Conservation (phyloP, 805 yeast species). For the Metschnikowia dekortorum region DNA sequence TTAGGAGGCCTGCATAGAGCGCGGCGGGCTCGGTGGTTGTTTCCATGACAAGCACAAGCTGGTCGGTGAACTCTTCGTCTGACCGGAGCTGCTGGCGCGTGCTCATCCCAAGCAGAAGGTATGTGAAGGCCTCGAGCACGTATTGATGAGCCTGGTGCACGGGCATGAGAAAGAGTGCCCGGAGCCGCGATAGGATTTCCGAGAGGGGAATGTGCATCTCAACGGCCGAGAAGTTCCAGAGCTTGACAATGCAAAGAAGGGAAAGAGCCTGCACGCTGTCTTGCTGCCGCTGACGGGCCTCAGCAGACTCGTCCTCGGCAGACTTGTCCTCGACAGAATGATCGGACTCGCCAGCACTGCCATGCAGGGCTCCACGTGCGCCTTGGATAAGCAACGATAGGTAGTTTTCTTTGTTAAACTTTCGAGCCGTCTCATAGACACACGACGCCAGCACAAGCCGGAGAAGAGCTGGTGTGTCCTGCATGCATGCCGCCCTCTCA, state of each 20-base stretch:
- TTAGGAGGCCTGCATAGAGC: constrained; percentile 39
- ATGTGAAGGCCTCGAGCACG: constrained; percentile 13
- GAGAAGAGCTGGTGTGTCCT: constrained; percentile 9
- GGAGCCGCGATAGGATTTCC: constrained; percentile 6
- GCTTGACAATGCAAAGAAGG: constrained; percentile 15
- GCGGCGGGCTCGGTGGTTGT: constrained; percentile 13
- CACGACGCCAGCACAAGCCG: constrained; percentile 15
- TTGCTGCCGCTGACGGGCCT: background rate
- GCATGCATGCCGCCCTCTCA: constrained; percentile 4
- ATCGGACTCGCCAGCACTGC: background rate
- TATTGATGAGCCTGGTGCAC: background rate
- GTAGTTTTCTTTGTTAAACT: constrained; percentile 13
- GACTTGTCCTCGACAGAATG: background rate
- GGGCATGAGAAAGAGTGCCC: constrained; percentile 1
- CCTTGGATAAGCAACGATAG: constrained; percentile 13
- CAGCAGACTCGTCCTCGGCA: background rate
- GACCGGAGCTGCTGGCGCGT: constrained; percentile 9
- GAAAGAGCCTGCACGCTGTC: constrained; percentile 8
- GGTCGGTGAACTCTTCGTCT: constrained; percentile 10
- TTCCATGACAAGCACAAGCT: constrained; percentile 13
- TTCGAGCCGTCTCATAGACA: constrained; percentile 13
- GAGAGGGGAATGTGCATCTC: constrained; percentile 14
- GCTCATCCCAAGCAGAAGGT: constrained; percentile 12
- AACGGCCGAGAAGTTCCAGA: constrained; percentile 17
- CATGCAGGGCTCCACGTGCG: background rate